Evolutionary conservation across 306 rosid genomes (phyloP).

Genomic region (Prunus kanzakura): DNA sequence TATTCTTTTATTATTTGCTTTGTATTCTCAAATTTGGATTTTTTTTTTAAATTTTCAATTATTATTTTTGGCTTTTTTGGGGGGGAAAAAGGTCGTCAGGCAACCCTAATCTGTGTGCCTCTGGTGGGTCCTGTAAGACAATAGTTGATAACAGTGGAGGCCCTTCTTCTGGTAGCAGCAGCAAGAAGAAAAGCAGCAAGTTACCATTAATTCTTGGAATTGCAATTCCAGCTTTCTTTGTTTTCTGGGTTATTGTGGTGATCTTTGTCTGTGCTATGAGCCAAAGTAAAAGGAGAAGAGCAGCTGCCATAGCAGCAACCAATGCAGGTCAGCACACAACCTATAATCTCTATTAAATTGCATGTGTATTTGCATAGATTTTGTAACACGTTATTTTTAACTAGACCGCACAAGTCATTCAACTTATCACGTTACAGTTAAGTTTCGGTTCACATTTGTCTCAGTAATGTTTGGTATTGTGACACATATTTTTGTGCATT

Average conservation of each 20-base stretch:
- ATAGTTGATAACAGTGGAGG: background rate
- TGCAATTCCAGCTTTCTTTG: slow-evolving; percentile 4
- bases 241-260: background rate
- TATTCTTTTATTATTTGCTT: background rate
- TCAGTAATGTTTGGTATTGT: background rate
- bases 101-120: slow-evolving; percentile 8
- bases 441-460: background rate
- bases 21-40: background rate
- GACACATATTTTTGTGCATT: background rate
- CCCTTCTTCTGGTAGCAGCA: background rate
- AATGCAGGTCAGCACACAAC: background rate
- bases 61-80: background rate
- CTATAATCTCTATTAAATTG: background rate
- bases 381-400: no score
- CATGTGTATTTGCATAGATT: no score
- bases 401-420: no score
- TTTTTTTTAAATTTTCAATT: background rate
- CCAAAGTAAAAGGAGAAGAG: background rate
- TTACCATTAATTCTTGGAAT: slow-evolving; percentile 14
- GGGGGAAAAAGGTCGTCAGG: slow-evolving; percentile 3
- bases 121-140: slow-evolving; percentile 8
- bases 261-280: background rate
- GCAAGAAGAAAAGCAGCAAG: slow-evolving; percentile 6
- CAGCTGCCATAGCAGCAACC: background rate
- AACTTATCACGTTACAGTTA: background rate